These are phyloP conservation scores for Insectozyma bohioensis DNA, from an alignment of 1,139 yeast species.

Conservation along the genomic window DNA sequence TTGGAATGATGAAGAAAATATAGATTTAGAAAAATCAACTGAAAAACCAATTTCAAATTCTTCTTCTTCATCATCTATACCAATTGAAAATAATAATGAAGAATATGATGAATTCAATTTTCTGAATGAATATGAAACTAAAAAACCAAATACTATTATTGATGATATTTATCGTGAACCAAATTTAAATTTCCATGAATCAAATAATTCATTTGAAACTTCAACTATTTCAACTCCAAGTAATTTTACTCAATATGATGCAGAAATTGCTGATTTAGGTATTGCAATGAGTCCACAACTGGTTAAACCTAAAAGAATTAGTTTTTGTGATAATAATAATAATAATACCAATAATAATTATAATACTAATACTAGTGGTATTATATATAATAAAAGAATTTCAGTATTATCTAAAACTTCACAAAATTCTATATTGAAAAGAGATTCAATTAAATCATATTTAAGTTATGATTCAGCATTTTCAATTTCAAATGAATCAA, in stretches of 20 bases:
- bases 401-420: conserved; percentile 19
- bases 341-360: conserved; percentile 12
- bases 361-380: conserved; percentile 15
- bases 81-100: conserved; percentile 6
- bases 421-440: conserved; percentile 27
- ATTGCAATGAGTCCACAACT: conserved; percentile 44
- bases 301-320: conserved; percentile 21
- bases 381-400: conserved; percentile 18
- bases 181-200: conserved; percentile 14
- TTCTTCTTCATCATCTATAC: too few species aligned
- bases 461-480: conserved; percentile 57
- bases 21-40: conserved; percentile 22
- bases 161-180: conserved; percentile 14
- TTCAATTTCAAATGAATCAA: conserved; percentile 34
- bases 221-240: conserved; percentile 43
- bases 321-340: conserved; percentile 22
- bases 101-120: conserved; percentile 12
- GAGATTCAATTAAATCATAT: conserved; percentile 50
- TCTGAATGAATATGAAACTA: conserved; percentile 5
- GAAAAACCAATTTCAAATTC: too few species aligned
- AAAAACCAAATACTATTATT: too few species aligned
- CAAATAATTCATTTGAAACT: conserved; percentile 22
- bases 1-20: conserved; percentile 42
- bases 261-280: conserved; percentile 46
- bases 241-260: conserved; percentile 41